Conservation (phyloP, 345 rosid species). For the Erysimum cheiranthoides region DNA sequence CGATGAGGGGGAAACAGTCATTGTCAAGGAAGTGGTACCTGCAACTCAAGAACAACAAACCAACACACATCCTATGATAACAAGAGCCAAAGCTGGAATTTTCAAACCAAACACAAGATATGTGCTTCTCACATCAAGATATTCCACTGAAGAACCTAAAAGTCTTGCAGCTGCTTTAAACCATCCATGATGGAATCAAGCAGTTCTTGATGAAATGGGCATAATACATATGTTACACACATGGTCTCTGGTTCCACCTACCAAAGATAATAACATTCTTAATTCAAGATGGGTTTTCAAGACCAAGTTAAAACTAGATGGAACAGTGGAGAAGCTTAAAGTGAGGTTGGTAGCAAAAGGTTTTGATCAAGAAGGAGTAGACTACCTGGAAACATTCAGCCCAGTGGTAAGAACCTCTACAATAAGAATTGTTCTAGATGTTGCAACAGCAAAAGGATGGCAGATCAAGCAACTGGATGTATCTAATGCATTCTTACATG, state of each 20-base stretch:
- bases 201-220: not conserved
- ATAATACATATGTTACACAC: not conserved
- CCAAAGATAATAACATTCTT: not conserved
- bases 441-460: not conserved
- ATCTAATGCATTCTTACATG: not conserved
- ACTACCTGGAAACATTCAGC: not conserved
- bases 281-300: not conserved
- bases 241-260: not conserved
- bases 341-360: not conserved
- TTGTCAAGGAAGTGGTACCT: no score
- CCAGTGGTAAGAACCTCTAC: not conserved
- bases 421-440: not conserved
- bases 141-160: not conserved
- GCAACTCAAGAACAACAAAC: no score
- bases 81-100: no score
- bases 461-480: not conserved
- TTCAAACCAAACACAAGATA: no score
- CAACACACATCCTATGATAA: no score
- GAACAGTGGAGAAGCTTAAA: not conserved
- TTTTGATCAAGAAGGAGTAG: not conserved
- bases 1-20: no score
- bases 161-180: not conserved
- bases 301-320: not conserved
- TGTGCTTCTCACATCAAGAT: no score
- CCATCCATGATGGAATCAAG: not conserved